phyloP scores from a whole-genome alignment of 345 rosid genomes.

The Turritis glabra region DNA sequence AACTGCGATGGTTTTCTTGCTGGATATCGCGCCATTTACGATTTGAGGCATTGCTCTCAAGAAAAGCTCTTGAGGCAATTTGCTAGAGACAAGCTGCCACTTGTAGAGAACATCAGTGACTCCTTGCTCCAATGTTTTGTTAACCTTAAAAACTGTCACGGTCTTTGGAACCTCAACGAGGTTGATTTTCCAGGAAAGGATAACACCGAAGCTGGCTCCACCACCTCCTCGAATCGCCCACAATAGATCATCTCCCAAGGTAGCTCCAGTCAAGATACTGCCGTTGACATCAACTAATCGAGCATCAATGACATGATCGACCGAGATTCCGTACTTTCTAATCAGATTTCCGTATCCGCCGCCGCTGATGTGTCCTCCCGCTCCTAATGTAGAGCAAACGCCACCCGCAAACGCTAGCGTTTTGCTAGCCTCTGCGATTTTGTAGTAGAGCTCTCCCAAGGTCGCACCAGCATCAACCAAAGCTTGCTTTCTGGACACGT shows the following conservation, averaged over 20 bases:
- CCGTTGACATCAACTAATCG: conserved; percentile 50
- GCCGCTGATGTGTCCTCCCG: conserved; percentile 52
- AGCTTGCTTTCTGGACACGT: conserved; percentile 39
- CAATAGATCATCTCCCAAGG: conserved; percentile 56
- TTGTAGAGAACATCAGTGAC: conserved; percentile 33
- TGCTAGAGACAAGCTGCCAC: conserved; percentile 46
- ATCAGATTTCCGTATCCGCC: conserved; percentile 64
- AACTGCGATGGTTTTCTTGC: conserved; percentile 33
- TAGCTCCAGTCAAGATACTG: conserved; percentile 41
- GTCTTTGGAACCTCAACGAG: conserved; percentile 50
- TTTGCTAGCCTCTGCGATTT: conserved; percentile 46
- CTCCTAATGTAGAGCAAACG: conserved; percentile 47
- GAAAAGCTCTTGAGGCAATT: conserved; percentile 40
- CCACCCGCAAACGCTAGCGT: conserved; percentile 53
- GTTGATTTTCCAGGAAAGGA: conserved; percentile 49
- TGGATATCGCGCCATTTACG: background rate
- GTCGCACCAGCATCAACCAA: conserved; percentile 63
- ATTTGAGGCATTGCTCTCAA: conserved; percentile 35
- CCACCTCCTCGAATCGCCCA: conserved; percentile 75
- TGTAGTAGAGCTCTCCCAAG: conserved; percentile 51
- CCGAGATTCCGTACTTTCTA: conserved; percentile 52
- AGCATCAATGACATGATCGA: conserved; percentile 59
- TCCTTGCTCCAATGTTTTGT: conserved; percentile 38
- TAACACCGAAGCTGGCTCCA: conserved; percentile 55
- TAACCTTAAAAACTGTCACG: conserved; percentile 43